Evolutionary conservation across 2,329 filamentous ascomycete genomes (phyloP).

Genomic region (Aspergillus sojae): DNA sequence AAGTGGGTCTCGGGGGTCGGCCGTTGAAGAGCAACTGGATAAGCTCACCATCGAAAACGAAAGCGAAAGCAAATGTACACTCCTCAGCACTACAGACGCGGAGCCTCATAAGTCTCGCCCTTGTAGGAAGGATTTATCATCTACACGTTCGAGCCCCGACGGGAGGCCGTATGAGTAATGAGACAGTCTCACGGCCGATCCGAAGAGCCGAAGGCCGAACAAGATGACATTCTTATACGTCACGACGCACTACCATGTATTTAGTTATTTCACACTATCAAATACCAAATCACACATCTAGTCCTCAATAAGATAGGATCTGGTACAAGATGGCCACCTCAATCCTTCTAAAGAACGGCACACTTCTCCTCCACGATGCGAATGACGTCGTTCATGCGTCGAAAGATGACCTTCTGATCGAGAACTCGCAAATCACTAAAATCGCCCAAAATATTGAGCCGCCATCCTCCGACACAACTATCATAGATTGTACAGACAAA

Average conservation of each 20-base stretch:
- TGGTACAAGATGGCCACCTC: background rate
- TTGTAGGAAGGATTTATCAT: background rate
- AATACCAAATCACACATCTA: background rate
- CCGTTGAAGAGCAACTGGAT: too few species aligned
- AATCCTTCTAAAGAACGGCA: background rate
- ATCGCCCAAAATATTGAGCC: constrained; percentile 20
- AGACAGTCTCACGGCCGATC: background rate
- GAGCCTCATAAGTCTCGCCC: background rate
- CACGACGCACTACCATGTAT: background rate
- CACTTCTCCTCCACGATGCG: background rate
- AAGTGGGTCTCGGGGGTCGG: background rate
- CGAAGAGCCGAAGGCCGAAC: background rate
- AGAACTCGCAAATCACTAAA: constrained; percentile 23
- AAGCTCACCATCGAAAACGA: background rate
- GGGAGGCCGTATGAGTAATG: background rate
- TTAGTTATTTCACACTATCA: background rate
- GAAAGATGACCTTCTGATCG: constrained; percentile 21
- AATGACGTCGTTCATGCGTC: background rate
- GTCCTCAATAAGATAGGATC: background rate
- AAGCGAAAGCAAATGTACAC: background rate
- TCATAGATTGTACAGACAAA: constrained; percentile 45
- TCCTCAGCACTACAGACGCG: background rate
- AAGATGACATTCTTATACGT: background rate
- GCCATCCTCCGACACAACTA: constrained; percentile 14
- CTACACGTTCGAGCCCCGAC: background rate